Conservation (phyloP, 2,329 filamentous ascomycete species). For the Colletotrichum scovillei region DNA sequence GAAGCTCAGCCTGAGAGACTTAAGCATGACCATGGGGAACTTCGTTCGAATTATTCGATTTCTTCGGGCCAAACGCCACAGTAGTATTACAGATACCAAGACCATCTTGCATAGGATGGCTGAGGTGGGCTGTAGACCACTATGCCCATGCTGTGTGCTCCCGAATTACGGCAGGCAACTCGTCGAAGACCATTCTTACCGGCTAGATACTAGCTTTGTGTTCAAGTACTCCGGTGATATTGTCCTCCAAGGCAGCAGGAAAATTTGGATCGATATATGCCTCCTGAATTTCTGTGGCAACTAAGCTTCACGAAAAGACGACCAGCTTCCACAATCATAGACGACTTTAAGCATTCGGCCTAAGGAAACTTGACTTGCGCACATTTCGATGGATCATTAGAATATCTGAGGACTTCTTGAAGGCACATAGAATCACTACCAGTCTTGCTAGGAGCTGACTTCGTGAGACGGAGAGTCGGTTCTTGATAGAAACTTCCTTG, state of each 20-base stretch:
- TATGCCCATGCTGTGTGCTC: not conserved
- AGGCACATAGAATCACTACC: not conserved
- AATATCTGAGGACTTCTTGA: not conserved
- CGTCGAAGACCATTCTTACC: not conserved
- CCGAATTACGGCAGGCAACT: not conserved
- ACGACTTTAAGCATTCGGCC: not conserved
- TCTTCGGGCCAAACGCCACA: not conserved
- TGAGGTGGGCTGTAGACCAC: not conserved
- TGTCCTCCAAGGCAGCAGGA: not conserved
- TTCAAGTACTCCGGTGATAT: not conserved
- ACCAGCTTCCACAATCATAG: not conserved
- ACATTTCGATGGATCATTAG: not conserved
- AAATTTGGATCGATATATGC: not conserved
- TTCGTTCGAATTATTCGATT: not conserved
- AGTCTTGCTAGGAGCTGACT: not conserved
- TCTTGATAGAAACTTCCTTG: too few relatives aligned
- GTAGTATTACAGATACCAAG: not conserved
- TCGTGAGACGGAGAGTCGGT: too few relatives aligned
- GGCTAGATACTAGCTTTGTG: not conserved
- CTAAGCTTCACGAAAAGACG: not conserved
- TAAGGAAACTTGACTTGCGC: not conserved
- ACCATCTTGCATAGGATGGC: not conserved
- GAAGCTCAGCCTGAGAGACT: too few relatives aligned
- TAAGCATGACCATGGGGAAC: not conserved
- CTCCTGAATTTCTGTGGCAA: not conserved